These are phyloP conservation scores for Metarhizium rileyi DNA, from an alignment of 2,329 filamentous ascomycete genomes.

Conservation along the genomic window DNA sequence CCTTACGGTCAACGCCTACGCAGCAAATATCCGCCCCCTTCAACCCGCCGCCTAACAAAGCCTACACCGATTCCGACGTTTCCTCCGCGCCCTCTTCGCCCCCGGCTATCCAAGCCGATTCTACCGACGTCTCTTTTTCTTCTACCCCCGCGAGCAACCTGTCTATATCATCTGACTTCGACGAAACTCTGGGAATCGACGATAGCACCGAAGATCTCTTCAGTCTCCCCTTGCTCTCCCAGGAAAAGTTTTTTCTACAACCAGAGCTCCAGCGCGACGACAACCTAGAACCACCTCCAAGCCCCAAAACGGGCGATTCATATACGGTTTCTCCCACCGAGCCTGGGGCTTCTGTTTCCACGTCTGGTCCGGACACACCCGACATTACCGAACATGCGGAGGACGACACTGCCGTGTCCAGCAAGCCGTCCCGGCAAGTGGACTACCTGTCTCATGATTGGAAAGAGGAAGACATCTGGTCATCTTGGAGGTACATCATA, in stretches of 20 bases:
- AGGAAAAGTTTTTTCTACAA: slow-evolving; percentile 34
- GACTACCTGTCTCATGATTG: slow-evolving; percentile 91
- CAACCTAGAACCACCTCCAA: slow-evolving; percentile 39
- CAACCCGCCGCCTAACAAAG: slow-evolving; percentile 27
- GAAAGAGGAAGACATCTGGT: slow-evolving; percentile 95
- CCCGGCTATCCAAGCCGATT: slow-evolving; percentile 39
- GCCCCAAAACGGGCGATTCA: slow-evolving; percentile 39
- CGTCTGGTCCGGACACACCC: slow-evolving; percentile 50
- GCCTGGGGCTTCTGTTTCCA: slow-evolving; percentile 38
- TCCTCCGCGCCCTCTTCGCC: slow-evolving; percentile 51
- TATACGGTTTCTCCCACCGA: slow-evolving; percentile 44
- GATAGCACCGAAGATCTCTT: slow-evolving; percentile 36
- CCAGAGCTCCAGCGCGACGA: slow-evolving; percentile 23
- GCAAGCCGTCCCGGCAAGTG: slow-evolving; percentile 76
- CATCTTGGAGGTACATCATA: slow-evolving; percentile 89
- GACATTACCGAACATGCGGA: slow-evolving; percentile 52
- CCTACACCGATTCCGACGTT: slow-evolving; percentile 35
- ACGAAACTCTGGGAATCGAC: slow-evolving; percentile 36
- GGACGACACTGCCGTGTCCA: slow-evolving; percentile 69
- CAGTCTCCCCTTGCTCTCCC: slow-evolving; percentile 34
- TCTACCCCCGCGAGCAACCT: slow-evolving; percentile 56
- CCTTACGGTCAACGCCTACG: slow-evolving; percentile 35
- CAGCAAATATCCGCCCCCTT: slow-evolving; percentile 33
- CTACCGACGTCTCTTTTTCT: slow-evolving; percentile 45
- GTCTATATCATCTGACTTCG: slow-evolving; percentile 49